Conservation (phyloP, 805 yeast species). For the Cyberlindnera americana region DNA sequence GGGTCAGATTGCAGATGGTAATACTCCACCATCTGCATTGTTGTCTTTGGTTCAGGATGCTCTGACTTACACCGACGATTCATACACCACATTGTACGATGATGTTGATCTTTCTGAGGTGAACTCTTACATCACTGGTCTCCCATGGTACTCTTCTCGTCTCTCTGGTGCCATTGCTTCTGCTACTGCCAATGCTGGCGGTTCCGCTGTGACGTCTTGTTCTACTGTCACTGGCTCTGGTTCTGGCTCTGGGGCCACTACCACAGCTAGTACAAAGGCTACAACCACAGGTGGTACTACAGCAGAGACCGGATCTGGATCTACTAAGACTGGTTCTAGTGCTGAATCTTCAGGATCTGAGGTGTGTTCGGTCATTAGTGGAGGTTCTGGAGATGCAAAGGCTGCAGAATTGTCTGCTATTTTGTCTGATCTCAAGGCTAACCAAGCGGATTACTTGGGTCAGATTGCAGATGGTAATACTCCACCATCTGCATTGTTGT, state of each 20-base stretch:
- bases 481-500: slow-evolving; percentile 29
- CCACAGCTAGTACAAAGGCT: not conserved
- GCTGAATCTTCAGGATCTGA: not conserved
- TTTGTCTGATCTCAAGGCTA: not conserved
- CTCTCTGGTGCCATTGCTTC: slow-evolving; percentile 14
- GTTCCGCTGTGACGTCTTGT: slow-evolving; percentile 5
- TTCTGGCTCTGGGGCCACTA: not conserved
- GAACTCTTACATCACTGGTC: slow-evolving; percentile 26
- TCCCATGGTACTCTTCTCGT: slow-evolving; percentile 32
- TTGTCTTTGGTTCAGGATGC: slow-evolving; percentile 26
- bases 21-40: slow-evolving; percentile 28
- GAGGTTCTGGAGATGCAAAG: slow-evolving; percentile 2
- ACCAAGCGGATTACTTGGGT: slow-evolving; percentile 17
- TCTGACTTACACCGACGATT: slow-evolving; percentile 31
- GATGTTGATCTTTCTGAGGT: slow-evolving; percentile 26
- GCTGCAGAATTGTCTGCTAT: slow-evolving; percentile 3
- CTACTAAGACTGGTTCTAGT: not conserved
- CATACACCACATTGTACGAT: slow-evolving; percentile 30
- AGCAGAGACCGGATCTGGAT: slow-evolving; percentile 1
- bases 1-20: slow-evolving; percentile 18
- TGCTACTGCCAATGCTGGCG: slow-evolving; percentile 11
- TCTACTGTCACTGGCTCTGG: slow-evolving; percentile 4
- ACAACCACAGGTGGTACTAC: not conserved
- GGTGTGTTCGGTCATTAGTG: not conserved
- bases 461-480: slow-evolving; percentile 19